These are phyloP conservation scores for Cardamine resedifolia DNA, from an alignment of 345 rosid species.

Conservation along the genomic window DNA sequence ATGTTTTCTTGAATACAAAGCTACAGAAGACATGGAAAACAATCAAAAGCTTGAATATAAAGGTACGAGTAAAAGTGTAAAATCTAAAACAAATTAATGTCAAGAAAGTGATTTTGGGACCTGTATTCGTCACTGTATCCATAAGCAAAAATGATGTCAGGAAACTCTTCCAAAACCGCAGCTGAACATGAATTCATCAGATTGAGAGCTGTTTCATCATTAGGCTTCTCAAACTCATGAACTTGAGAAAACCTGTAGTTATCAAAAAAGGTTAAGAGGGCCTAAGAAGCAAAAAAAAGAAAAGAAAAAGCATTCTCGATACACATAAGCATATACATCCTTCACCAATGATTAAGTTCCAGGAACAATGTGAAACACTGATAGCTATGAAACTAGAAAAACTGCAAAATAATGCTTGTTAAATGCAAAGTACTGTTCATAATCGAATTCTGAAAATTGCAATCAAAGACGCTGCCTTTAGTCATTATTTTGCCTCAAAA, in stretches of 20 bases:
- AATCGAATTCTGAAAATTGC: not conserved
- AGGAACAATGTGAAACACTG: constrained; percentile 3
- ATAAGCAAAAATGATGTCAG: constrained; percentile 76
- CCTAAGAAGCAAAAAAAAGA: not conserved
- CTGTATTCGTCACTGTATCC: constrained; percentile 80
- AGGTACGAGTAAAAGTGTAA: not conserved
- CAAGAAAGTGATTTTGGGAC: constrained; percentile 34
- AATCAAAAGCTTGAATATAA: not conserved
- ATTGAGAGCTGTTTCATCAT: constrained; percentile 58
- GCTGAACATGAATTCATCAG: constrained; percentile 76
- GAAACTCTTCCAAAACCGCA: constrained; percentile 65
- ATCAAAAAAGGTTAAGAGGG: not conserved
- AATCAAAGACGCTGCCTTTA: constrained; percentile 1
- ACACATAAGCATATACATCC: not conserved
- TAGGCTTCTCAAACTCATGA: constrained; percentile 78
- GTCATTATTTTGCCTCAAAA: not conserved
- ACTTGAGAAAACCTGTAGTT: constrained; percentile 56
- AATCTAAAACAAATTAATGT: not conserved
- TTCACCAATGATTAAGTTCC: not conserved
- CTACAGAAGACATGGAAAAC: constrained; percentile 39
- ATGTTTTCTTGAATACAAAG: constrained; percentile 76
- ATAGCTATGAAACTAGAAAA: not conserved
- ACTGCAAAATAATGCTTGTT: not conserved
- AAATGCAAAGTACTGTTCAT: not conserved
- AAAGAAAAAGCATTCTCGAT: not conserved